These are phyloP conservation scores for Apiotrichum laibachii DNA, from an alignment of 1,284 basidiomycete species.

Conservation along the genomic window DNA sequence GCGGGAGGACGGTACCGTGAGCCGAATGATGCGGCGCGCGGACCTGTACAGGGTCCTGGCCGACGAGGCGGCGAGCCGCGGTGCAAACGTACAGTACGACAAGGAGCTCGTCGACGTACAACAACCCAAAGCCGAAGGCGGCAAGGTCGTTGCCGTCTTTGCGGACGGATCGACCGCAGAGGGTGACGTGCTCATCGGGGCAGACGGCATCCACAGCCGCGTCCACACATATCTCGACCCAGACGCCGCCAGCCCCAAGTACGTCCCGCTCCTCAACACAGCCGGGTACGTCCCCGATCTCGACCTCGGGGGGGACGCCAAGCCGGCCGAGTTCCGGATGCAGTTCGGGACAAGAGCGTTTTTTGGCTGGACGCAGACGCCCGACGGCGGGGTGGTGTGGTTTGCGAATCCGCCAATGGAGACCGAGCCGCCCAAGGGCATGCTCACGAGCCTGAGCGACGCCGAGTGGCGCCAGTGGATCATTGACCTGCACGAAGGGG, in stretches of 20 bases:
- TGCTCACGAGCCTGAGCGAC: not conserved
- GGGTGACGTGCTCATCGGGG: conserved; percentile 25
- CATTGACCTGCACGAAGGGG: conserved; percentile 10
- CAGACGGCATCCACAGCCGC: conserved; percentile 20
- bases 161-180: conserved; percentile 18
- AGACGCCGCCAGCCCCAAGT: not conserved
- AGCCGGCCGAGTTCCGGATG: conserved; percentile 9
- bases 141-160: conserved; percentile 18
- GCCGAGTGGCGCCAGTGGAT: not conserved
- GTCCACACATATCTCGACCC: conserved; percentile 6
- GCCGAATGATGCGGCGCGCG: not conserved
- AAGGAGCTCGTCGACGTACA: conserved; percentile 4
- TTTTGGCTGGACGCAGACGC: not conserved
- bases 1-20: not conserved
- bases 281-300: not conserved
- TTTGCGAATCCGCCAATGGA: not conserved
- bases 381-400: conserved; percentile 1
- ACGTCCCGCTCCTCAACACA: not conserved
- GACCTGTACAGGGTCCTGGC: not conserved
- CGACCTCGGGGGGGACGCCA: too few relatives aligned
- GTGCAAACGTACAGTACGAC: not conserved
- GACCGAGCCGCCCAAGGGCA: not conserved
- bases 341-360: not conserved
- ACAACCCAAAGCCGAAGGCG: not conserved
- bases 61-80: not conserved